Conservation (phyloP, 1,284 basidiomycete species). For the Grifola frondosa region DNA sequence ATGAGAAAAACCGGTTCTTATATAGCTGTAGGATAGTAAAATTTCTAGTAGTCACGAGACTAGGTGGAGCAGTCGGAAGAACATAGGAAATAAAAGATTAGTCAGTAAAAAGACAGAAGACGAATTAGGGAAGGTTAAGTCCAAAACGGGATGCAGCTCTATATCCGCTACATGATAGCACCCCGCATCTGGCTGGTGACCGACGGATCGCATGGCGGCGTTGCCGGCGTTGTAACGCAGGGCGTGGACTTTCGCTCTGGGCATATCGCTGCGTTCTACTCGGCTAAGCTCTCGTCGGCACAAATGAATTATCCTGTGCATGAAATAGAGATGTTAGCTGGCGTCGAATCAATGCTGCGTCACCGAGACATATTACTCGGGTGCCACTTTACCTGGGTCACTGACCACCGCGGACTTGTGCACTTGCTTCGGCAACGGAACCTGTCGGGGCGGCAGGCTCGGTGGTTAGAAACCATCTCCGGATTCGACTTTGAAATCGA, state of each 20-base stretch:
- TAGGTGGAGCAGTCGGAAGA: too few relatives aligned
- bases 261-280: slow-evolving; percentile 2
- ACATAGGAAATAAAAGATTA: too few relatives aligned
- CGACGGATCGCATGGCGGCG: not conserved
- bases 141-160: slow-evolving; percentile 15
- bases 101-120: too few relatives aligned
- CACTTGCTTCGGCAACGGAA: not conserved
- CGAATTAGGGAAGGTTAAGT: too few relatives aligned
- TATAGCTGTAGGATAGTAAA: too few relatives aligned
- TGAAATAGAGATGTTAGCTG: slow-evolving; percentile 1
- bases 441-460: slow-evolving; percentile 13
- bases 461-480: not conserved
- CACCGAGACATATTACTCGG: not conserved
- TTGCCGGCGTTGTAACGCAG: not conserved
- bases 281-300: not conserved
- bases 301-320: slow-evolving; percentile 1
- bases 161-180: slow-evolving; percentile 14
- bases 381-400: not conserved
- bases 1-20: too few relatives aligned
- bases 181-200: not conserved
- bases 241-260: not conserved
- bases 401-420: not conserved
- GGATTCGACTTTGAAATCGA: not conserved
- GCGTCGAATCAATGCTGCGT: not conserved
- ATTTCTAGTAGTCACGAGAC: too few relatives aligned